Percentiles rank a stretch among this genome's conserved stretches.
Conservation (phyloP, 2,329 filamentous ascomycete species). For the Aspergillus fumigatiaffinis region DNA sequence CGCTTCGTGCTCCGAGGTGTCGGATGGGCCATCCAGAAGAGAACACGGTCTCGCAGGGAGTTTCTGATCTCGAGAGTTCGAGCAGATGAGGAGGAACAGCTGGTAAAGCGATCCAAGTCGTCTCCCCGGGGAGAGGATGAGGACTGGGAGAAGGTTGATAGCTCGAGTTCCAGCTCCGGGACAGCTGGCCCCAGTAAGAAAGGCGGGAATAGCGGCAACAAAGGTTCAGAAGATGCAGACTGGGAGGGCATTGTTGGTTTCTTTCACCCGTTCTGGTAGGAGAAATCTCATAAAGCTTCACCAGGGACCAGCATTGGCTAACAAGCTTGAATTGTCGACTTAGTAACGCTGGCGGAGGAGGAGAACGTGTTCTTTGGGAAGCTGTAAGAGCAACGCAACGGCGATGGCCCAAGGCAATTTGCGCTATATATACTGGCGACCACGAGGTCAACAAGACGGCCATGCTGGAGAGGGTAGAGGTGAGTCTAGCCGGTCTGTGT, state of each 20-base stretch:
- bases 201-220: constrained; percentile 30
- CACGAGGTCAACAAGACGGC: constrained; percentile 77
- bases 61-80: constrained; percentile 49
- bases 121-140: constrained; percentile 49
- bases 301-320: not conserved
- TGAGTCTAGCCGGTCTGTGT: constrained; percentile 29
- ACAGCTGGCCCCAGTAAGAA: constrained; percentile 41
- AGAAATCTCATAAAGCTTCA: not conserved
- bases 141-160: constrained; percentile 67
- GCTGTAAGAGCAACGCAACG: constrained; percentile 87
- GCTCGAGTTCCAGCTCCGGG: constrained; percentile 46
- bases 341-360: constrained; percentile 92
- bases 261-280: constrained; percentile 95
- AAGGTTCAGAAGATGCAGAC: constrained; percentile 46
- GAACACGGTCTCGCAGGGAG: constrained; percentile 59
- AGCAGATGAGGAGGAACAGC: constrained; percentile 39
- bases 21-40: constrained; percentile 61
- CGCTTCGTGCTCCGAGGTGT: constrained; percentile 39
- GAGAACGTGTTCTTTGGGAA: constrained; percentile 93
- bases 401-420: constrained; percentile 82
- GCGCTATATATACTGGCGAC: constrained; percentile 92
- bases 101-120: constrained; percentile 23
- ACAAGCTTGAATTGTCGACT: constrained; percentile 5
- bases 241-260: constrained; percentile 90
- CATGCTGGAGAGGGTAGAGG: constrained; percentile 74